A percentile compares a stretch with the other conserved stretches of the same genome.
Evolutionary conservation across 2,329 filamentous ascomycete species (phyloP).

Genomic region (Chaetomium sp.): DNA sequence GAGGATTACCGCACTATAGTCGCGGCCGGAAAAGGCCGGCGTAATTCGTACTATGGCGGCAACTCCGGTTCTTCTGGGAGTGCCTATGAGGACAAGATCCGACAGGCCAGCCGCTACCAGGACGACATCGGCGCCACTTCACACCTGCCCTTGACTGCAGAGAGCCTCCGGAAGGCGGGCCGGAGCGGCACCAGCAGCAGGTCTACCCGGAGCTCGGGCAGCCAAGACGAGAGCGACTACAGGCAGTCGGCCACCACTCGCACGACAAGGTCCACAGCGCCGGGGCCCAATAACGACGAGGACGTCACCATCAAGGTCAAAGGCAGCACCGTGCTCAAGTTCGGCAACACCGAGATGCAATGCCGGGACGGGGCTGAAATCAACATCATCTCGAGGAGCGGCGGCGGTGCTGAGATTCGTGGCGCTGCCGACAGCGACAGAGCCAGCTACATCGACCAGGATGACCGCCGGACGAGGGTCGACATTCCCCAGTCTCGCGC

Average conservation of each 20-base stretch:
- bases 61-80: slow-evolving; percentile 29
- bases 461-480: slow-evolving; percentile 40
- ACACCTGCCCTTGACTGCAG: slow-evolving; percentile 47
- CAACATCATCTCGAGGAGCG: slow-evolving; percentile 38
- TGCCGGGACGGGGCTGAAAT: slow-evolving; percentile 55
- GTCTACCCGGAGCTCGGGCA: slow-evolving; percentile 52
- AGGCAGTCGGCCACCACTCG: slow-evolving; percentile 55
- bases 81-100: slow-evolving; percentile 37
- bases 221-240: slow-evolving; percentile 59
- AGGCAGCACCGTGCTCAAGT: slow-evolving; percentile 48
- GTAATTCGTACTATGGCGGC: slow-evolving; percentile 35
- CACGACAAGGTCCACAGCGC: slow-evolving; percentile 46
- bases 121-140: slow-evolving; percentile 43
- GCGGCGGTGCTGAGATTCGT: slow-evolving; percentile 29
- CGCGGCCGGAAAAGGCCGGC: slow-evolving; percentile 29
- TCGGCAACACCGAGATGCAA: slow-evolving; percentile 52
- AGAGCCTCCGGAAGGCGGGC: slow-evolving; percentile 46
- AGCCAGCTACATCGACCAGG: slow-evolving; percentile 43
- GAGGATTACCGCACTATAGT: slow-evolving; percentile 38
- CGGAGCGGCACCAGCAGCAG: slow-evolving; percentile 47
- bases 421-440: slow-evolving; percentile 43
- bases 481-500: slow-evolving; percentile 41
- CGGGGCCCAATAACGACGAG: slow-evolving; percentile 36
- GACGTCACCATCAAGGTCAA: slow-evolving; percentile 57
- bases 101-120: slow-evolving; percentile 45